Conservation (phyloP, 805 yeast species). For the Cyberlindnera mrakii region DNA sequence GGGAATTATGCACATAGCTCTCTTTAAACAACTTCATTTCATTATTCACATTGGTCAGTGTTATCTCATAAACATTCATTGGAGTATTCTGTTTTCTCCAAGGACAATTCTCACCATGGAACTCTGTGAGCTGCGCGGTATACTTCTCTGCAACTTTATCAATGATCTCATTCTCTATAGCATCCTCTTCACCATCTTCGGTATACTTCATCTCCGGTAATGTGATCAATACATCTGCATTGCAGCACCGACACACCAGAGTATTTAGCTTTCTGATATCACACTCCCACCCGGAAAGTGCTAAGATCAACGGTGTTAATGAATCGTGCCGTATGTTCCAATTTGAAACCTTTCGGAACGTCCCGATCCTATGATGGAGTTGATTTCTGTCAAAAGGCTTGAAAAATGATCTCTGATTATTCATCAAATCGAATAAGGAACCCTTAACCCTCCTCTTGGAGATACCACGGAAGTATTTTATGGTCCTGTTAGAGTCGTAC, state of each 20-base stretch:
- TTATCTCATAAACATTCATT: conserved; percentile 12
- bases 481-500: conserved; percentile 5
- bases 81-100: conserved; percentile 20
- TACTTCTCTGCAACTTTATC: conserved; percentile 11
- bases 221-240: conserved; percentile 24
- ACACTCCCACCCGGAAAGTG: conserved; percentile 48
- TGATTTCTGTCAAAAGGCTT: conserved; percentile 30
- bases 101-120: conserved; percentile 19
- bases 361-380: conserved; percentile 35
- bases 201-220: conserved; percentile 17
- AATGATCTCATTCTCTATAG: conserved; percentile 2
- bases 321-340: conserved; percentile 34
- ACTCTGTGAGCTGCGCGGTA: conserved; percentile 6
- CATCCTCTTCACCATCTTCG: conserved; percentile 5
- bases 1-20: conserved; percentile 5
- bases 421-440: not conserved
- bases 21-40: conserved; percentile 5
- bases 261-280: conserved; percentile 24
- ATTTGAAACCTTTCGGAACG: conserved; percentile 36
- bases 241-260: conserved; percentile 29
- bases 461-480: conserved; percentile 7
- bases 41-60: conserved; percentile 5
- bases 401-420: not conserved
- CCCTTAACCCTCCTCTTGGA: conserved; percentile 3
- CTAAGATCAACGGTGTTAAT: conserved; percentile 42